Conservation (phyloP, 768 basidiomycete genomes). For the Astraeus odoratus region DNA sequence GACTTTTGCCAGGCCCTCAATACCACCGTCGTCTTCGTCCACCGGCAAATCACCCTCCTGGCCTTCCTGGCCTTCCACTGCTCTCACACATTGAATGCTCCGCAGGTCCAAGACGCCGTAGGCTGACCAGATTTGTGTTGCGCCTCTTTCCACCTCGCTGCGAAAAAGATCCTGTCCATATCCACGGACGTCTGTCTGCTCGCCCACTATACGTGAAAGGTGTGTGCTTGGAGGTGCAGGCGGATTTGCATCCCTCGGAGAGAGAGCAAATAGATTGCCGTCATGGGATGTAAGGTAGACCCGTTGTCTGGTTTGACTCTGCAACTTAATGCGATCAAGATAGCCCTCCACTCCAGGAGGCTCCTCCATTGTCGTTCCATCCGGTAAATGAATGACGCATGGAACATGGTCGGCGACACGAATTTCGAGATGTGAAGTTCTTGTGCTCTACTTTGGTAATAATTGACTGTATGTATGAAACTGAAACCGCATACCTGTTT, state of each 20-base stretch:
- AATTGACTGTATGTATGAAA: slow-evolving; percentile 9
- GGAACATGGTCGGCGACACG: slow-evolving; percentile 67
- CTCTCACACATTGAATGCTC: slow-evolving; percentile 54
- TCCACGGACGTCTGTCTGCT: slow-evolving; percentile 20
- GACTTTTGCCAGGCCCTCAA: slow-evolving; percentile 38
- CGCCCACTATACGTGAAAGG: slow-evolving; percentile 24
- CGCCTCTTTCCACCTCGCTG: slow-evolving; percentile 55
- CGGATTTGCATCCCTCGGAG: slow-evolving; percentile 48
- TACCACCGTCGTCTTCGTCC: slow-evolving; percentile 60
- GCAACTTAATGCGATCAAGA: slow-evolving; percentile 61
- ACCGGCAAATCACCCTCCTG: slow-evolving; percentile 35
- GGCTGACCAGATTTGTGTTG: slow-evolving; percentile 54
- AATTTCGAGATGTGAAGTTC: slow-evolving; percentile 59
- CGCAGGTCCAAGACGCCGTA: slow-evolving; percentile 71
- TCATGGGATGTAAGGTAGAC: slow-evolving; percentile 69
- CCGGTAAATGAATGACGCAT: slow-evolving; percentile 33
- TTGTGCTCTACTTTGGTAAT: slow-evolving; percentile 25
- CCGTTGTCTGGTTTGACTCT: slow-evolving; percentile 47
- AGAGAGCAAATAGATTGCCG: slow-evolving; percentile 61
- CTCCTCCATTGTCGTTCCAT: slow-evolving; percentile 48
- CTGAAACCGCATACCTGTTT: slow-evolving; percentile 42
- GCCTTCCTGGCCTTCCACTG: slow-evolving; percentile 42
- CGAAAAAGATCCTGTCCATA: slow-evolving; percentile 34
- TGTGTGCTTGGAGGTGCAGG: slow-evolving; percentile 60
- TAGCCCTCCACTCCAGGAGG: slow-evolving; percentile 86